A percentile compares a stretch with the other conserved stretches of the same genome.
Conservation (phyloP, 2,329 filamentous ascomycete genomes). For the Arthrobotrys musiformis region DNA sequence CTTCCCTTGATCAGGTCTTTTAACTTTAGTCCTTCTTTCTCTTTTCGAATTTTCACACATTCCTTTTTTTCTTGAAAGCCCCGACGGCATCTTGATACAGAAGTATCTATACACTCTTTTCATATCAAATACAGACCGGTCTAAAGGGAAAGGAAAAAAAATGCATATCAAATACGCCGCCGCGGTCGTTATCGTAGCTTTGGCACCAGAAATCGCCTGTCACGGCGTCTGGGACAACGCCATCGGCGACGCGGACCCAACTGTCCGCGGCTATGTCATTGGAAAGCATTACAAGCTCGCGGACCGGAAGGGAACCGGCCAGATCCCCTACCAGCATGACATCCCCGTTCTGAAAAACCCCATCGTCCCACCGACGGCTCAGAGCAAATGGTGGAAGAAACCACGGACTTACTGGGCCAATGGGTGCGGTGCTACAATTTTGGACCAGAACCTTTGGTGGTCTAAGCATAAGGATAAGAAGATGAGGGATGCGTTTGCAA, state of each 20-base stretch:
- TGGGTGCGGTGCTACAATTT: slow-evolving; percentile 24
- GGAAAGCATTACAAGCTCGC: not conserved
- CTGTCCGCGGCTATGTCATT: not conserved
- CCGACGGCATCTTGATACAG: slow-evolving; percentile 1
- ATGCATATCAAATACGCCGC: slow-evolving; percentile 29
- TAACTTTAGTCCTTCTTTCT: not conserved
- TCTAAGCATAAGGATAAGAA: not conserved
- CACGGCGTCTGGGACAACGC: slow-evolving; percentile 15
- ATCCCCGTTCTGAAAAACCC: slow-evolving; percentile 35
- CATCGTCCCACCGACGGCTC: slow-evolving; percentile 10
- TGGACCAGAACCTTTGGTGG: slow-evolving; percentile 8
- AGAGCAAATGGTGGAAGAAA: slow-evolving; percentile 31
- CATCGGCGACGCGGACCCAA: slow-evolving; percentile 22
- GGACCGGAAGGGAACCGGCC: slow-evolving; percentile 6
- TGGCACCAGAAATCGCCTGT: slow-evolving; percentile 17
- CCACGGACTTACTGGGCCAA: slow-evolving; percentile 28
- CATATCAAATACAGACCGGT: too few relatives aligned
- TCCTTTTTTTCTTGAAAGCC: not conserved
- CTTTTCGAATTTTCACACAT: not conserved
- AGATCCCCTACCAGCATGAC: slow-evolving; percentile 29
- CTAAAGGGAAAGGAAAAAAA: too few relatives aligned
- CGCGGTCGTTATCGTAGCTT: slow-evolving; percentile 9
- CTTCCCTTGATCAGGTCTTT: not conserved
- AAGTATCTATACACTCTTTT: slow-evolving; percentile 15
- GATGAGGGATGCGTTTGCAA: slow-evolving; percentile 1